Evolutionary conservation across 805 yeast genomes (phyloP).

Genomic region (Yamadazyma kitorensis): DNA sequence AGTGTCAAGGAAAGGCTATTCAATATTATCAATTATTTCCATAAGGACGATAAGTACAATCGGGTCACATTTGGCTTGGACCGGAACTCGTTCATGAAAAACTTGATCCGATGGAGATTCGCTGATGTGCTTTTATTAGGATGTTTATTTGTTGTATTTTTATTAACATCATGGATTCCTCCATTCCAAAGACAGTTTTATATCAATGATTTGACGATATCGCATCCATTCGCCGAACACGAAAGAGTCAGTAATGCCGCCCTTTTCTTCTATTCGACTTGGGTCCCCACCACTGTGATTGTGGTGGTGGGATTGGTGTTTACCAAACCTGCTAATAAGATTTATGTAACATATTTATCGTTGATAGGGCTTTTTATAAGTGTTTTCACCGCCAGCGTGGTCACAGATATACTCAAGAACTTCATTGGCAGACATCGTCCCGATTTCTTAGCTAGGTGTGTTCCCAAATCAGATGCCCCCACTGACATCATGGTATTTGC

Average conservation of each 20-base stretch:
- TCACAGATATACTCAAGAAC: conserved; percentile 75
- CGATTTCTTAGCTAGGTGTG: conserved; percentile 84
- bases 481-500: conserved; percentile 53
- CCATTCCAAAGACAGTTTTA: conserved; percentile 82
- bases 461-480: conserved; percentile 62
- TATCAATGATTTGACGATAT: conserved; percentile 70
- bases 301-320: conserved; percentile 32
- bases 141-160: conserved; percentile 20
- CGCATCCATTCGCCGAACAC: conserved; percentile 74
- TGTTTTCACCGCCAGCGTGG: conserved; percentile 53
- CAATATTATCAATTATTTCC: conserved; percentile 18
- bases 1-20: conserved; percentile 11
- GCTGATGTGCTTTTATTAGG: conserved; percentile 20
- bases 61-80: conserved; percentile 28
- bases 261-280: conserved; percentile 52
- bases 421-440: conserved; percentile 92
- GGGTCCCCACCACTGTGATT: conserved; percentile 48
- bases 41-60: conserved; percentile 20
- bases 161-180: conserved; percentile 19
- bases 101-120: conserved; percentile 25
- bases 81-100: conserved; percentile 10
- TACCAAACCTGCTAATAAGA: conserved; percentile 50
- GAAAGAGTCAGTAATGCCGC: conserved; percentile 65
- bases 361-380: conserved; percentile 64
- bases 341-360: conserved; percentile 62